Conservation (phyloP, 1,284 basidiomycete genomes). For the Puccinia horiana region DNA sequence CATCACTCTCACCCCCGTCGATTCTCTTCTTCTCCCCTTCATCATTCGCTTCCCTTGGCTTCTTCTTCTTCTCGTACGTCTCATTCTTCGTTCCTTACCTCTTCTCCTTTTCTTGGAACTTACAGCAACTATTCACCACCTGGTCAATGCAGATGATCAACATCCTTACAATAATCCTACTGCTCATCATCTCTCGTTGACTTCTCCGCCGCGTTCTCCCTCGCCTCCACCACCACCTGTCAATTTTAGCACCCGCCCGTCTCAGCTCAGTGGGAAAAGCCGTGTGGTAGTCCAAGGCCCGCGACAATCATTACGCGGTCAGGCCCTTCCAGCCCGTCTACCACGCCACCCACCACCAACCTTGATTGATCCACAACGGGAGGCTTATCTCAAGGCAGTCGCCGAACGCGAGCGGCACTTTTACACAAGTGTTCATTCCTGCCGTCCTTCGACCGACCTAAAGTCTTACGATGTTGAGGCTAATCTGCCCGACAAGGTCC, state of each 20-base stretch:
- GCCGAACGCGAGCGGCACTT: conserved; percentile 16
- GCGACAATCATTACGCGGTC: too few species aligned
- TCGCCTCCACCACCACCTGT: conserved; percentile 37
- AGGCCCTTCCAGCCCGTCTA: too few species aligned
- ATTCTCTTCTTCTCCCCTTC: background rate
- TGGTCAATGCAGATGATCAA: background rate
- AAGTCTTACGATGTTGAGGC: background rate
- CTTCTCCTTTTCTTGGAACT: background rate
- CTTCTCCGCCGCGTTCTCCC: background rate
- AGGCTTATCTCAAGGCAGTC: conserved; percentile 26
- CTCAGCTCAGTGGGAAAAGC: background rate
- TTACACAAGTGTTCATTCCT: background rate
- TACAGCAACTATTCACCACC: too few species aligned
- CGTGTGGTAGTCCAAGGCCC: background rate
- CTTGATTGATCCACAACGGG: conserved; percentile 18
- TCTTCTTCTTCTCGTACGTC: background rate
- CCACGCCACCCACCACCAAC: conserved; percentile 8
- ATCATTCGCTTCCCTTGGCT: background rate
- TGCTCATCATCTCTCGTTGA: too few species aligned
- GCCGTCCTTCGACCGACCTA: background rate
- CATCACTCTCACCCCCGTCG: background rate
- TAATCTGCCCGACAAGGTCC: conserved; percentile 2
- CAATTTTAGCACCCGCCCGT: conserved; percentile 31
- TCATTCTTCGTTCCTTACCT: background rate
- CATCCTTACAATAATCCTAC: too few species aligned